Base-by-base conservation (phyloP, 129 eudicot genomes). In the Tagetes erecta region DNA sequence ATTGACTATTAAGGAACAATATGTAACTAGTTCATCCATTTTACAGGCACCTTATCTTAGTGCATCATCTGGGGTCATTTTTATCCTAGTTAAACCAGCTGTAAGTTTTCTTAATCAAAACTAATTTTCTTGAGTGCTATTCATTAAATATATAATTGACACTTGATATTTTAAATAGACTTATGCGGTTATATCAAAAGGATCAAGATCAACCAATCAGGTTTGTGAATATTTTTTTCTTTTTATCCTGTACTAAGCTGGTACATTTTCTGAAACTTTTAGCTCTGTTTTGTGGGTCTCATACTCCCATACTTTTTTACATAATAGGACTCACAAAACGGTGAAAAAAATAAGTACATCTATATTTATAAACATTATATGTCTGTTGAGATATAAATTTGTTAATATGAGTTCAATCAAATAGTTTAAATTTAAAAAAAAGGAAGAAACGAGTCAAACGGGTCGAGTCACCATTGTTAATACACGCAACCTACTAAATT, bases 41-140 rank as follows among this genome's bases (percentile, higher is more conserved):
- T 34, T 66, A 71, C 91, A 92, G 97, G 97, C 90, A 35, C 98
- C 98, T 0, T 93, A 93, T 71, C 71, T 93, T 66, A 88, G 98
- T 69, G 92, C 98, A 39, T 88, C 96, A 30, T 93, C 90, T 76
- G 97, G 98, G 66, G 92, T 93, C 62, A 86, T 93, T 74, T 90
- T 76, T 50, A 76, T 93, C 80, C 96, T 93, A 41, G 92, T 90
- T 50, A 90, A 90, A 78, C 98, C 98, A n/a, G 66, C 91, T 34
- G 98, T 93, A 80, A 84, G 98, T 83, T 65, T 39, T 27, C 70
- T 38, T 50, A 12, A 64, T 66, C 12, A 10, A 67, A 47, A 65
- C 6, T 42, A 37, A 36, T 8, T 14, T 7, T 8, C 65, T 5
- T 47, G 5, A 42, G 30, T 14, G 30, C 58, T 31, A 8, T 13